Evolutionary conservation across 2,329 filamentous ascomycete species (phyloP).

Genomic region (Cercospora brassicicola): DNA sequence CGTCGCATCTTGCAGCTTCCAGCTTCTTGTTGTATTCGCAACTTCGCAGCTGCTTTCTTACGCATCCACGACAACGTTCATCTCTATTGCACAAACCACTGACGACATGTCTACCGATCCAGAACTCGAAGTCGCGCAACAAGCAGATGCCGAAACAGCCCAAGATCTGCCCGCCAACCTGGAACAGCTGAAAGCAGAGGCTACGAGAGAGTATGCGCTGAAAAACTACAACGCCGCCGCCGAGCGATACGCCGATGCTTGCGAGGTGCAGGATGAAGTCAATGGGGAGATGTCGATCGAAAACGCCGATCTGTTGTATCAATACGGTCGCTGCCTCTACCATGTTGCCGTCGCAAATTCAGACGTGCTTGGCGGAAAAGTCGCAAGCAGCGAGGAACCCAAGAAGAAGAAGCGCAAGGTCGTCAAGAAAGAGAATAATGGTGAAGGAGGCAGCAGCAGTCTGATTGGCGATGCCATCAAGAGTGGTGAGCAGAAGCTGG

Average conservation of each 20-base stretch:
- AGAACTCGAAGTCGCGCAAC: constrained; percentile 5
- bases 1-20: not conserved
- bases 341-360: constrained; percentile 92
- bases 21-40: not conserved
- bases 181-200: constrained; percentile 74
- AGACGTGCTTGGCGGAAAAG: constrained; percentile 84
- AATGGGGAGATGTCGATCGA: constrained; percentile 88
- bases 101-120: not conserved
- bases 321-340: constrained; percentile 91
- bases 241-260: constrained; percentile 84
- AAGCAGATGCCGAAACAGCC: constrained; percentile 17
- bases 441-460: constrained; percentile 31
- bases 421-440: constrained; percentile 24
- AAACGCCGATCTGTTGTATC: constrained; percentile 91
- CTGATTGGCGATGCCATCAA: constrained; percentile 36
- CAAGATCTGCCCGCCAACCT: constrained; percentile 36
- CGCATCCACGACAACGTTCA: not conserved
- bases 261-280: constrained; percentile 83
- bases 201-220: constrained; percentile 79
- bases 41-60: not conserved
- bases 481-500: constrained; percentile 42
- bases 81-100: not conserved
- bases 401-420: constrained; percentile 51
- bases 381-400: constrained; percentile 59
- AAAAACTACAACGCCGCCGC: constrained; percentile 85